Base-by-base conservation (phyloP, 768 basidiomycete genomes). In the Boletellus emodensis region DNA sequence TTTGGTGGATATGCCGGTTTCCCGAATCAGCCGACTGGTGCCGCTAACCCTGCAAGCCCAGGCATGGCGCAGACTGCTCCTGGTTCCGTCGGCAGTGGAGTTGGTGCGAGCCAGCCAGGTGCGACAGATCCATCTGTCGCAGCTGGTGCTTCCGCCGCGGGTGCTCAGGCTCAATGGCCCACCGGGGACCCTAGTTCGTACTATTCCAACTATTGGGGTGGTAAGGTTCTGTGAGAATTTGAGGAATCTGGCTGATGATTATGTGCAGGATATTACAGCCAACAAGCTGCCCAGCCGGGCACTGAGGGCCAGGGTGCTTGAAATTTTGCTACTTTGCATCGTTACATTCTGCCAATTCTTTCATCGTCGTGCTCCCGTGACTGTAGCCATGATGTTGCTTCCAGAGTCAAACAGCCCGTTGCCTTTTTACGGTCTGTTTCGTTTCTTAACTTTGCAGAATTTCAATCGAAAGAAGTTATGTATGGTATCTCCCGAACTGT, bases 131-230 rank as follows among this genome's bases (percentile, higher is more conserved):
- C 73, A 32, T 78, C 72, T 60, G 78, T 75, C 56, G 75, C 77
- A 33, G 58, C 60, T 4, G 69, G 67, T n/a, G 71, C 69, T 13
- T 78, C 75, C 10, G 79, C 76, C 13, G 80, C 80, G 55, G 76
- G 79, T 33, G 80, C 77, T 42, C 86, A 87, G 67, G 83, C 80
- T 41, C 87, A 90, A 61, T 92, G 90, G 88, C 80, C 81, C 24
- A 75, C 78, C 22, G 79, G 82, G 41, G 87, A 90, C 63, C 83
- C 86, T 49, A 84, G 72, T 63, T 78, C 77, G 52, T 89, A 89
- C 69, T 89, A 89, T 68, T 81, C 81, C 48, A 86, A 86, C 64
- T 89, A 90, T 65, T 90, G 88, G 88, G 84, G 87, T 65, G 86
- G 88, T 90, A 52, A 61, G 83, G 45, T 51, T 47, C 9, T 33